Conservation (phyloP, 768 basidiomycete species). For the Suillus plorans region DNA sequence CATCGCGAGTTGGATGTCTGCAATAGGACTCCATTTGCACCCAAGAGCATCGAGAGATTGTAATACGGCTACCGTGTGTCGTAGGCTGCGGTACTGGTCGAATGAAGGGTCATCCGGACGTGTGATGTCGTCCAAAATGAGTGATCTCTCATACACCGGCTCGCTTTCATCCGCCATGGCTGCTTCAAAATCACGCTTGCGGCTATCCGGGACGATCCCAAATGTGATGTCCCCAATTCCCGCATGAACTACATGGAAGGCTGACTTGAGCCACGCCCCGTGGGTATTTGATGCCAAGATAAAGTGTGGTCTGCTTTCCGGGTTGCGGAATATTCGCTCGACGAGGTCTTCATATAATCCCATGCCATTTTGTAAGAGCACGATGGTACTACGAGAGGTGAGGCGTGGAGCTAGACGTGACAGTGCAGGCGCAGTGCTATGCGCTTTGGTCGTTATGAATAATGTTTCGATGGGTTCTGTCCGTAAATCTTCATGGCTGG, state of each 20-base stretch:
- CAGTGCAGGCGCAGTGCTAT: slow-evolving; percentile 59
- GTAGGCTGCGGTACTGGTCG: slow-evolving; percentile 57
- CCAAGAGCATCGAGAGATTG: slow-evolving; percentile 54
- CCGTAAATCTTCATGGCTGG: slow-evolving; percentile 15
- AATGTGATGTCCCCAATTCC: slow-evolving; percentile 74
- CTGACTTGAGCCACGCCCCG: slow-evolving; percentile 60
- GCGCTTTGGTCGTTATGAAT: slow-evolving; percentile 80
- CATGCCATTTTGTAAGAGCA: slow-evolving; percentile 95
- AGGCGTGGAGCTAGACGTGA: slow-evolving; percentile 61
- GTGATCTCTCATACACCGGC: slow-evolving; percentile 37
- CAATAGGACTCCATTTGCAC: slow-evolving; percentile 63
- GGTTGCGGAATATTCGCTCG: slow-evolving; percentile 66
- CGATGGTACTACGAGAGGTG: slow-evolving; percentile 69
- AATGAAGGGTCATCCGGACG: slow-evolving; percentile 33
- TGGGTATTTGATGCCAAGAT: slow-evolving; percentile 83
- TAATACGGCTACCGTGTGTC: slow-evolving; percentile 67
- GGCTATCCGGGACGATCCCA: slow-evolving; percentile 72
- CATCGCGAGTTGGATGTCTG: slow-evolving; percentile 65
- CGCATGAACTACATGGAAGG: slow-evolving; percentile 63
- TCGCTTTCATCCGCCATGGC: slow-evolving; percentile 38
- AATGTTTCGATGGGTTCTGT: slow-evolving; percentile 64
- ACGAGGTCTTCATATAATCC: slow-evolving; percentile 84
- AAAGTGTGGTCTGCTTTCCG: slow-evolving; percentile 76
- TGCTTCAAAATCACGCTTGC: slow-evolving; percentile 62
- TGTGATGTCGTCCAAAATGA: slow-evolving; percentile 55